Percentiles rank a stretch among this genome's conserved stretches.
These are phyloP conservation scores for Phytophthora tentaculata DNA, from an alignment of 352 stramenopile genomes.

Conservation along the genomic window DNA sequence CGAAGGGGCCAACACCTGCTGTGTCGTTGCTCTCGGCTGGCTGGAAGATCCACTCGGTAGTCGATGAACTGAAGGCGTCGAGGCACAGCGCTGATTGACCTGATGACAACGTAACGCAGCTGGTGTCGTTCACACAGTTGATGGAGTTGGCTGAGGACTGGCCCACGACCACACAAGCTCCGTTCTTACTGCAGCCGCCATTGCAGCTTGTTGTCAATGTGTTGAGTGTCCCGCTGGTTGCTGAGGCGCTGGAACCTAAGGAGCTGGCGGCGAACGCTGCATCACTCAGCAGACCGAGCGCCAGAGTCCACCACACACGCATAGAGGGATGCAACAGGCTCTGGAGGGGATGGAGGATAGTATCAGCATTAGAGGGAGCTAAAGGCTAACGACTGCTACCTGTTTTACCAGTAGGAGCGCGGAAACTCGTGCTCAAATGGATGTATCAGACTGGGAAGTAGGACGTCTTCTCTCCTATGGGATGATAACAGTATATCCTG, in stretches of 20 bases:
- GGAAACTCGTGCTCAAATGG: background rate
- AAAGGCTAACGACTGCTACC: background rate
- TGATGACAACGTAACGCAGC: conserved; percentile 70
- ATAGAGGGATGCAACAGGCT: conserved; percentile 12
- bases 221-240: conserved; percentile 50
- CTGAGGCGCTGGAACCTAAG: conserved; percentile 11
- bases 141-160: conserved; percentile 63
- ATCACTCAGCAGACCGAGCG: conserved; percentile 16
- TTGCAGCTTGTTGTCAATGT: conserved; percentile 82
- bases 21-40: conserved; percentile 57
- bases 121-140: conserved; percentile 79
- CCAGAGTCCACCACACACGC: conserved; percentile 24
- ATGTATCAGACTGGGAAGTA: conserved; percentile 10
- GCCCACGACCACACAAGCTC: conserved; percentile 72
- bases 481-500: background rate
- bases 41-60: conserved; percentile 58
- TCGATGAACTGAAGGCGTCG: conserved; percentile 50
- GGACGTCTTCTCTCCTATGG: background rate
- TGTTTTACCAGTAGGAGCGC: conserved; percentile 6
- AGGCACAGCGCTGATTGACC: conserved; percentile 73
- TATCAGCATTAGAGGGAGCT: background rate
- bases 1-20: conserved; percentile 61
- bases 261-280: conserved; percentile 10
- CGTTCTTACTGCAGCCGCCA: conserved; percentile 62
- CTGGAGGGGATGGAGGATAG: background rate